Evolutionary conservation across 2,329 filamentous ascomycete genomes (phyloP), one percentile per base, ranked within the genome.

Genomic region (Aquanectria penicillioides): DNA sequence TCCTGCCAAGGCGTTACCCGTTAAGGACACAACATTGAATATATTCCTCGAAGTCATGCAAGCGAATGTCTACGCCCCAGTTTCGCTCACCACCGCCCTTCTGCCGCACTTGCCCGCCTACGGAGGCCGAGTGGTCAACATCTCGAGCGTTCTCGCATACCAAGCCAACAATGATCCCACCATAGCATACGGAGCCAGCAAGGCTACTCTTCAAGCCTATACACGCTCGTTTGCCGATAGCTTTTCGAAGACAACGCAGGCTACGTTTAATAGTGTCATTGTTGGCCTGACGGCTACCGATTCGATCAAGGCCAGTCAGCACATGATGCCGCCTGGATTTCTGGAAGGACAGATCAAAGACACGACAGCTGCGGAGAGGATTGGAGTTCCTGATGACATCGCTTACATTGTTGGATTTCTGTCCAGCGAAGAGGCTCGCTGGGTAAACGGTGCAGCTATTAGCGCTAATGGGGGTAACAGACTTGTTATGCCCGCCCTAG

Each of bases 351-450:
- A 38, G 11, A 38, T 29, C 11, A 8, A 12, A 10, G 15, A 38
- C 10, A 28, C 33, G 7, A 50, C 46, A 1, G 46, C 46, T 13
- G 46, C 33, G 4, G 15, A 38, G 2, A 18, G 46, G 17, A 38
- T 50, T 23, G 46, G 46, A 5, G 17, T 29, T 22, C 46, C 46
- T 5, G 23, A 50, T 4, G 46, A 50, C 13, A 50, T 50, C 5
- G 46, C 46, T 5, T 50, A 38, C 13, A 15, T 50, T 23, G 46
- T 50, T 15, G 46, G 46, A n/a, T 47, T 47, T 15, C 29, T 47
- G 3, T 12, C 44, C 3, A 47, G 44, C 25, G 44, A 47, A 12
- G 44, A 47, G 44, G 20, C 12, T 17, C 18, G 44, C 7, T 47
- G 44, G 44, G 20, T 47, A 5, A 47, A 47, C 11, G 44, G 46